These are phyloP conservation scores for Copromyces sp. DNA, from an alignment of 495 filamentous ascomycete species.

Conservation along the genomic window DNA sequence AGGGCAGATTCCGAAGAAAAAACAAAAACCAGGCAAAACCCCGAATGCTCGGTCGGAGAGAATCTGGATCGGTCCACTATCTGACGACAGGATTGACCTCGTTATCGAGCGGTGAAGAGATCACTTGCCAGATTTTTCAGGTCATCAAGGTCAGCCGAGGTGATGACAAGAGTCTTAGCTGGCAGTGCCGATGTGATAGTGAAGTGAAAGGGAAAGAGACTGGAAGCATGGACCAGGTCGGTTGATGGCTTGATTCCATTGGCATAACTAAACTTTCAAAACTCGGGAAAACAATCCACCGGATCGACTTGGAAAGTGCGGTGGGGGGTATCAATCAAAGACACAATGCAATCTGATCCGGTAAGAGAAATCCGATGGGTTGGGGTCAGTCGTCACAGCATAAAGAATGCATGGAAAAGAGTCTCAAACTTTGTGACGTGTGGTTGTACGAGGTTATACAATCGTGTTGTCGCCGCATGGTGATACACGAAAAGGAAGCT, in stretches of 20 bases:
- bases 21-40: not conserved
- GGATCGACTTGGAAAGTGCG: not conserved
- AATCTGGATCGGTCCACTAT: not conserved
- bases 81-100: not conserved
- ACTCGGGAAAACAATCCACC: not conserved
- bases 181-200: not conserved
- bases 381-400: not conserved
- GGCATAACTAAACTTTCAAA: no score
- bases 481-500: not conserved
- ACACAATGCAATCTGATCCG: not conserved
- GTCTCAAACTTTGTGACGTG: not conserved
- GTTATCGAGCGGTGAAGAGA: not conserved
- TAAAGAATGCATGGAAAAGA: not conserved
- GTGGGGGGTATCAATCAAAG: not conserved
- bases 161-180: not conserved
- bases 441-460: not conserved
- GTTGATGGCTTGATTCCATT: no score
- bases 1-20: not conserved
- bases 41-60: not conserved
- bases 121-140: not conserved
- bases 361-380: not conserved
- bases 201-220: not conserved
- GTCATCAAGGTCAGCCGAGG: not conserved
- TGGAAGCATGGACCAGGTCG: not conserved
- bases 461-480: not conserved